Evolutionary conservation across 1,284 basidiomycete species (phyloP), one percentile per base, ranked within the genome.

Genomic region (Cryptococcus maquisensis): DNA sequence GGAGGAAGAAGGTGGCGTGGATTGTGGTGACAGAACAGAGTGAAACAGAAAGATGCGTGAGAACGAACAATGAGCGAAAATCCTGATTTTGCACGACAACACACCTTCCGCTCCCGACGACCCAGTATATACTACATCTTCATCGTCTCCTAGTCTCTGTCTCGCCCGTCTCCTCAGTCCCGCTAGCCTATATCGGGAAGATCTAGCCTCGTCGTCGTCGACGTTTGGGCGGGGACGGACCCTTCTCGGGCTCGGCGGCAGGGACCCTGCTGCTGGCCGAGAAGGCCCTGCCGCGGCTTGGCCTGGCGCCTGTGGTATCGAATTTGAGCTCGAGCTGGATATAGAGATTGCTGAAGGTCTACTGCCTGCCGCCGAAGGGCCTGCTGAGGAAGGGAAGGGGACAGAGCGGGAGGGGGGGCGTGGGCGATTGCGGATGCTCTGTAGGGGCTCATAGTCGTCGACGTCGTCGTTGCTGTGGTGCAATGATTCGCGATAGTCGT

Each of bases 121-220:
- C 13, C 54, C 53, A 18, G 55, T 56, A 28, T 56, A 51, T 15
- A 56, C 48, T 8, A 56, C 50, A 45, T 60, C 55, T 26, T 60
- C 58, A 42, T 60, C 52, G 39, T 26, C 41, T 21, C 35, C 50
- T 6, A 28, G n/a, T 37, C 26, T 49, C 41, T 12, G 41, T 43
- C 41, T 18, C 10, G 18, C 18, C 15, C 43, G 21, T 24, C 43
- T 45, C 16, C 43, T 45, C 18, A n/a, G 39, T 21, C 20, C 8
- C 39, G 20, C 39, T 18, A n/a, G 12, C 8, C 8, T 15, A 40
- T 21, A n/a, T 40, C n/a, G n/a, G 15, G n/a, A 7, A 21, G 39
- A 40, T 3, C 9, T 15, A 40, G 39, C 10, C 15, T 21, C 20
- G 8, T 21, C 16, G 9, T 21, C 39, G 8, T 8, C 8, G 15